Percentiles rank a stretch among this genome's conserved stretches.
These are phyloP conservation scores for Nicotiana benthamiana DNA, from an alignment of 257 asterid genomes.

Conservation along the genomic window DNA sequence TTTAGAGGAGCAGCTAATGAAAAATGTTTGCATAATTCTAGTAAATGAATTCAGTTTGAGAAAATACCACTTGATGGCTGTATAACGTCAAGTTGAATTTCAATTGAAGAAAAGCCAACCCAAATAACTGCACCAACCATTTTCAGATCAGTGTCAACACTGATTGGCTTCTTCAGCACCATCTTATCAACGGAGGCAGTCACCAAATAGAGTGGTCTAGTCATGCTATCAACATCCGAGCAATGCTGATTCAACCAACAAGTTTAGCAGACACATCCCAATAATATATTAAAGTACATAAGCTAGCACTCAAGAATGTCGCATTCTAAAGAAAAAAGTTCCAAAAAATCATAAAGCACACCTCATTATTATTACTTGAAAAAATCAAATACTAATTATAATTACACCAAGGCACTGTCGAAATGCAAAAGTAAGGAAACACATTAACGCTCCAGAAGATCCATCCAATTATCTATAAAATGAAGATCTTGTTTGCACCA, in stretches of 20 bases:
- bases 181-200: constrained; percentile 94
- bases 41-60: constrained; percentile 3
- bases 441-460: background rate
- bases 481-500: background rate
- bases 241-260: constrained; percentile 51
- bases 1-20: background rate
- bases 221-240: constrained; percentile 73
- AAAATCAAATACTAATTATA: background rate
- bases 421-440: background rate
- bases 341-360: background rate
- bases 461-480: background rate
- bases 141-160: constrained; percentile 68
- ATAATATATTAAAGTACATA: constrained; percentile 1
- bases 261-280: constrained; percentile 1
- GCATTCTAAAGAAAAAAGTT: background rate
- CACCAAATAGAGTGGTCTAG: constrained; percentile 72
- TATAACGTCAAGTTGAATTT: constrained; percentile 84
- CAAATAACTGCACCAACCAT: constrained; percentile 85
- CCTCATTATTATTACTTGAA: background rate
- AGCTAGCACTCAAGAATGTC: background rate
- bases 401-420: background rate
- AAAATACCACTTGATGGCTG: constrained; percentile 63
- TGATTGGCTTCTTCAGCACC: constrained; percentile 87
- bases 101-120: constrained; percentile 94
- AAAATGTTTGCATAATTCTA: background rate